Percentiles rank a stretch among this genome's conserved stretches.
These are phyloP conservation scores for Caryocar brasiliense DNA, from an alignment of 441 rosid genomes.

Conservation along the genomic window DNA sequence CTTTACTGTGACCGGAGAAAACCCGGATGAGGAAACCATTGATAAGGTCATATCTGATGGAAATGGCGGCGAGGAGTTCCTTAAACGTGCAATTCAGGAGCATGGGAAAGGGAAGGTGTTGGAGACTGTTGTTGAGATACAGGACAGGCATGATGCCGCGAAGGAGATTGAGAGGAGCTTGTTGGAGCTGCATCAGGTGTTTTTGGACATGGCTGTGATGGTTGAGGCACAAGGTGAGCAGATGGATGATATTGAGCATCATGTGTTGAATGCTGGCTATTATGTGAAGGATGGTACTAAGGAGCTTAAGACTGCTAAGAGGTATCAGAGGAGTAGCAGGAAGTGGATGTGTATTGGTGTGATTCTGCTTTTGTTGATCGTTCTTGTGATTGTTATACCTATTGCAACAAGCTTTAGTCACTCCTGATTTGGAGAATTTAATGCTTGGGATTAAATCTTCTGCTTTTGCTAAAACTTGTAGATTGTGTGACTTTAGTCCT, in stretches of 20 bases:
- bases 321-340: constrained; percentile 63
- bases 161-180: constrained; percentile 88
- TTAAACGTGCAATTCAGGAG: constrained; percentile 62
- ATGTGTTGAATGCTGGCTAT: constrained; percentile 68
- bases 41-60: constrained; percentile 69
- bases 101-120: constrained; percentile 84
- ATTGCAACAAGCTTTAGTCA: constrained; percentile 62
- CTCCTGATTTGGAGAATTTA: constrained; percentile 33
- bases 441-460: constrained; percentile 27
- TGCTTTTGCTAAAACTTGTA: not conserved
- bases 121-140: constrained; percentile 85
- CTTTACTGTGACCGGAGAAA: constrained; percentile 79
- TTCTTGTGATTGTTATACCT: constrained; percentile 63
- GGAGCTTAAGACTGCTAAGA: constrained; percentile 60
- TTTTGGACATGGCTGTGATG: constrained; percentile 90
- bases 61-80: constrained; percentile 62
- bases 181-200: constrained; percentile 81
- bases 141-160: constrained; percentile 68
- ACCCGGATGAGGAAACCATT: constrained; percentile 71
- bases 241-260: constrained; percentile 86
- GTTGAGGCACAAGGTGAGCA: constrained; percentile 89
- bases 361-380: constrained; percentile 50
- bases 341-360: constrained; percentile 69
- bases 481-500: constrained; percentile 1
- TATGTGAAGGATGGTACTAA: constrained; percentile 71